Evolutionary conservation across 2,329 filamentous ascomycete genomes (phyloP).

Genomic region (Monilinia fructicola): DNA sequence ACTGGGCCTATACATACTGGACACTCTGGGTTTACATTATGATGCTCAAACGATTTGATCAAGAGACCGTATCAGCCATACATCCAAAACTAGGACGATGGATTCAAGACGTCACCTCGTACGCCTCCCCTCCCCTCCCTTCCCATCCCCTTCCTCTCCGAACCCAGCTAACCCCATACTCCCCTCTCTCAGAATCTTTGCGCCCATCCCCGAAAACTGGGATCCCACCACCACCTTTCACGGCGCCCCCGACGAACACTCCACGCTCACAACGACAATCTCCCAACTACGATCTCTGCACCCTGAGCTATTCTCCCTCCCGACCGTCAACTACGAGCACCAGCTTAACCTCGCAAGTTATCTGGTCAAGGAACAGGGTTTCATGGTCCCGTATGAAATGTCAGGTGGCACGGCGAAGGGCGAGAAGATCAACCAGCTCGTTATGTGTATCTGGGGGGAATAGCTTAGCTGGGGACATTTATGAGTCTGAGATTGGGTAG

Average conservation of each 20-base stretch:
- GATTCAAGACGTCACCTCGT: not conserved
- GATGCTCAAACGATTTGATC: constrained; percentile 16
- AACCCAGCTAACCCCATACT: not conserved
- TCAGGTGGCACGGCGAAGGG: constrained; percentile 1
- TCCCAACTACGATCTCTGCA: not conserved
- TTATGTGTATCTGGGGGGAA: constrained; percentile 22
- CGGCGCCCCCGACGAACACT: constrained; percentile 4
- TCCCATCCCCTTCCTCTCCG: not conserved
- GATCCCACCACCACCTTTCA: not conserved
- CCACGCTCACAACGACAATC: constrained; percentile 3
- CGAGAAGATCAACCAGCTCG: constrained; percentile 4
- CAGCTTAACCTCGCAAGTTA: constrained; percentile 32
- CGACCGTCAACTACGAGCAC: not conserved
- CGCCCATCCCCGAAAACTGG: not conserved
- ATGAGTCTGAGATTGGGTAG: not conserved
- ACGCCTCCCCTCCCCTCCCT: not conserved
- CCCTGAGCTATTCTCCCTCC: constrained; percentile 1
- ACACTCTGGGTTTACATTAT: constrained; percentile 34
- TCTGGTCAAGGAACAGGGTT: constrained; percentile 28
- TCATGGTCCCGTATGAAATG: constrained; percentile 26
- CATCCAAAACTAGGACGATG: not conserved
- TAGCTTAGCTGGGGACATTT: not conserved
- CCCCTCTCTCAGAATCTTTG: not conserved
- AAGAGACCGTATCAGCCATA: not conserved
- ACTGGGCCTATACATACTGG: constrained; percentile 37